Conservation (phyloP, 2,329 filamentous ascomycete species). For the Neospermospora avenae region DNA sequence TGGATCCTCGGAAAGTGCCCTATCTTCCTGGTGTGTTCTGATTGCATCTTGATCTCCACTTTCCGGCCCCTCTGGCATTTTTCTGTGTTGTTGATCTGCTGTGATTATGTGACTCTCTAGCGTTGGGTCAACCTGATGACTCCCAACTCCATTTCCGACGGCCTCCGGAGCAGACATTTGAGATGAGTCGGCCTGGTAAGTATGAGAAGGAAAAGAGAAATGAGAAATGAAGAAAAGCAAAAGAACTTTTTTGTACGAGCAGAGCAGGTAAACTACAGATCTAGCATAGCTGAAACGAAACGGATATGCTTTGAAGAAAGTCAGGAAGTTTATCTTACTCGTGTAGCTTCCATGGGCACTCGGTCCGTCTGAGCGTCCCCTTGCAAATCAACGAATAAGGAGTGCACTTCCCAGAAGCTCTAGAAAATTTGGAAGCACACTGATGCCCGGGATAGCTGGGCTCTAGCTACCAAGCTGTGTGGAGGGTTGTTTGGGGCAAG, state of each 20-base stretch:
- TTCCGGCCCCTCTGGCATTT: background rate
- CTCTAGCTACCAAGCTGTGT: background rate
- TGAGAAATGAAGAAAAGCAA: background rate
- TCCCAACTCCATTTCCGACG: background rate
- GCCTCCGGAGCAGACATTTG: constrained; percentile 3
- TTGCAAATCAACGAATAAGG: background rate
- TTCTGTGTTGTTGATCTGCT: background rate
- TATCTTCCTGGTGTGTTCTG: background rate
- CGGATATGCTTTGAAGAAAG: background rate
- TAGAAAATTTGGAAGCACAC: background rate
- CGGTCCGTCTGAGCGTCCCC: background rate
- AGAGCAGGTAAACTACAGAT: background rate
- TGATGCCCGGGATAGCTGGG: background rate
- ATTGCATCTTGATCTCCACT: background rate
- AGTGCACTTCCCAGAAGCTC: background rate
- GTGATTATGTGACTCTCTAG: background rate
- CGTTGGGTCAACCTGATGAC: background rate
- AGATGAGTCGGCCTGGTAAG: background rate
- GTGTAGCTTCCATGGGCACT: background rate
- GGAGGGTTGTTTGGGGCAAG: background rate
- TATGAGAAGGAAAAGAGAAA: background rate
- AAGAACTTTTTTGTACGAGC: background rate
- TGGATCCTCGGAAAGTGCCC: background rate
- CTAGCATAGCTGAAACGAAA: background rate
- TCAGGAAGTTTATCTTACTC: background rate